phyloP scores from a whole-genome alignment of 495 filamentous ascomycete species.

The Clavariopsis aquatica region DNA sequence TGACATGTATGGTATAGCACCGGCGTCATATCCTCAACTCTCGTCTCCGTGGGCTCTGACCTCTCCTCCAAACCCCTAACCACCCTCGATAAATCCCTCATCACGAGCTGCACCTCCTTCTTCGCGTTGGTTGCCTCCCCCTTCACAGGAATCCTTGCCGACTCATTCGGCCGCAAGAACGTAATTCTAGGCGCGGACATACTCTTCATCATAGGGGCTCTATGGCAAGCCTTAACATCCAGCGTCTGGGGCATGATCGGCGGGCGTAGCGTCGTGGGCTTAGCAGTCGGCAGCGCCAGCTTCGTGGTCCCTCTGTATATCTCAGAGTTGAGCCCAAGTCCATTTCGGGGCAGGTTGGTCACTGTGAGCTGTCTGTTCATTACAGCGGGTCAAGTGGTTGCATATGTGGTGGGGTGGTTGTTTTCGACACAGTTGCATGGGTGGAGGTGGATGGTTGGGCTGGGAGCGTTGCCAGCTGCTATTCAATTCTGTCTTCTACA shows the following conservation, averaged over 20 bases:
- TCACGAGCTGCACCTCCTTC: constrained; percentile 79
- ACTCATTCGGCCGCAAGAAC: constrained; percentile 68
- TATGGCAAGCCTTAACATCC: constrained; percentile 65
- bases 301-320: constrained; percentile 81
- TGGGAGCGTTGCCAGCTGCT: constrained; percentile 76
- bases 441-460: constrained; percentile 89
- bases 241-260: constrained; percentile 71
- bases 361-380: constrained; percentile 78
- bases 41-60: constrained; percentile 74
- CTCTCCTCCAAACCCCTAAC: constrained; percentile 68
- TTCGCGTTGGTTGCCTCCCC: constrained; percentile 79
- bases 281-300: constrained; percentile 80
- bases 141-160: constrained; percentile 72
- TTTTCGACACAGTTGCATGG: constrained; percentile 62
- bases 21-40: constrained; percentile 84
- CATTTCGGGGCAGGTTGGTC: constrained; percentile 72
- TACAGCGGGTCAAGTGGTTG: constrained; percentile 81
- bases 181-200: constrained; percentile 79
- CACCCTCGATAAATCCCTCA: constrained; percentile 77
- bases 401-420: constrained; percentile 75
- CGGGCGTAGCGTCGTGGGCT: constrained; percentile 77
- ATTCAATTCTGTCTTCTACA: constrained; percentile 66
- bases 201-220: constrained; percentile 74
- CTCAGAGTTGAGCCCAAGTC: constrained; percentile 76
- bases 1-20: constrained; percentile 58